Evolutionary conservation across 306 rosid genomes (phyloP), one percentile per base, ranked within the genome.

Genomic region (Quercus agrifolia): DNA sequence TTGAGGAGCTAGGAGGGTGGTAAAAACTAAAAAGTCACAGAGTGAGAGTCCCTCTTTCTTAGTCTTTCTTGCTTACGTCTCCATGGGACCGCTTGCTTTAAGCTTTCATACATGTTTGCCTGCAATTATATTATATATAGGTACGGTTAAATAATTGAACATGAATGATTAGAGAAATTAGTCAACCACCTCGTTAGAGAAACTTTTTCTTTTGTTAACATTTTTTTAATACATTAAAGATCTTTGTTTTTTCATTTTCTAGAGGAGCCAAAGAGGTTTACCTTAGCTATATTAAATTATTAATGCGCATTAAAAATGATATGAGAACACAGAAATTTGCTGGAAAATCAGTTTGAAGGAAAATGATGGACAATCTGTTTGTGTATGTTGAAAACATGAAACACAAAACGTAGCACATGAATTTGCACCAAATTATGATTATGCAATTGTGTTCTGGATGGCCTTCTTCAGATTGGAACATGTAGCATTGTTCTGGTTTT

Each of bases 81-180:
- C 97, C 99, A 89, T 55, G 93, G 92, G 83, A 93, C 92, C 90
- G 80, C 87, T 73, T 90, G 99, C 91, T 95, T 95, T 31, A 95
- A 79, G 81, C 93, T 83, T 54, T 90, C 91, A 86, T 78, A 95
- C 76, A 95, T 82, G 84, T 77, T 88, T 74, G 82, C 89, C 99
- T 95, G 94, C 82, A 81, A 12, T 78, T 66, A 56, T 56, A 54
- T 66, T 15, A 27, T 31, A 61, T 62, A 83, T 17, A 74, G 44
- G 70, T 57, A 41, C 28, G 74, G 70, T 69, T 67, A 76, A 70
- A 83, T 64, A 58, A 69, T 59, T 28, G 81, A 75, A 66, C 12
- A 72, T 54, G 72, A 80, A 74, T 76, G 27, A 72, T 63, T 28
- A 74, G 6, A 63, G 1, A 21, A 51, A 33, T 14, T 27, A 19